Evolutionary conservation across 257 asterid genomes (phyloP).

Genomic region (Ehretia macrophylla): DNA sequence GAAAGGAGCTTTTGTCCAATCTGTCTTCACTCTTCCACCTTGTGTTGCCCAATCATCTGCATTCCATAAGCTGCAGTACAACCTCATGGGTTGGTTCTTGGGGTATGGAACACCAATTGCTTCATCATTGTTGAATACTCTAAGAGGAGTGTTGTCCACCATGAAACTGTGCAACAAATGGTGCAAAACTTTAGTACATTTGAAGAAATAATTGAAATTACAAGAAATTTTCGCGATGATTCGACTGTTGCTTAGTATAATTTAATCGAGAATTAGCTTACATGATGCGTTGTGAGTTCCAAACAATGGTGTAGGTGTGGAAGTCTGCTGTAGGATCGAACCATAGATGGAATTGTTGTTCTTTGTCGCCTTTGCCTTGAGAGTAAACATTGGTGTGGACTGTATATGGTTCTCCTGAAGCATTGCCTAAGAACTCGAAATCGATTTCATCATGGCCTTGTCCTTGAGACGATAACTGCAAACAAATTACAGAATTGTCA

Average conservation of each 20-base stretch:
- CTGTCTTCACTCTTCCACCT: conserved; percentile 38
- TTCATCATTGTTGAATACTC: conserved; percentile 42
- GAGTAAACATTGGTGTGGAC: conserved; percentile 39
- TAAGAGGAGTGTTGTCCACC: conserved; percentile 45
- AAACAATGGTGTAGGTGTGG: conserved; percentile 46
- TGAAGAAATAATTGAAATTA: no score
- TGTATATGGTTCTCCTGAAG: conserved; percentile 34
- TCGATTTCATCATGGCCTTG: conserved; percentile 41
- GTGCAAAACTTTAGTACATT: no score
- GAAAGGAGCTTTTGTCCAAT: conserved; percentile 42
- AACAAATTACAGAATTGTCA: no score
- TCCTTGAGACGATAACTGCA: conserved; percentile 41
- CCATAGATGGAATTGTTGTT: conserved; percentile 43
- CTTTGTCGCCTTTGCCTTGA: conserved; percentile 40
- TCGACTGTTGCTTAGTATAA: no score
- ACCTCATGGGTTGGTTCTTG: conserved; percentile 27
- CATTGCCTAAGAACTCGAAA: conserved; percentile 38
- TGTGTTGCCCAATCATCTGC: conserved; percentile 42
- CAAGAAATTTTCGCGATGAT: no score
- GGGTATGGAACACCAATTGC: conserved; percentile 34
- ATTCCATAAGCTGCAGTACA: conserved; percentile 25
- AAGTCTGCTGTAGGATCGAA: conserved; percentile 37
- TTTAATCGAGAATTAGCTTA: no score
- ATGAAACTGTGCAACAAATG: conserved; percentile 32
- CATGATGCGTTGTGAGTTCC: conserved; percentile 33